These are phyloP conservation scores for Phaeosphaeria sp. DNA, from an alignment of 2,329 filamentous ascomycete species.

Conservation along the genomic window DNA sequence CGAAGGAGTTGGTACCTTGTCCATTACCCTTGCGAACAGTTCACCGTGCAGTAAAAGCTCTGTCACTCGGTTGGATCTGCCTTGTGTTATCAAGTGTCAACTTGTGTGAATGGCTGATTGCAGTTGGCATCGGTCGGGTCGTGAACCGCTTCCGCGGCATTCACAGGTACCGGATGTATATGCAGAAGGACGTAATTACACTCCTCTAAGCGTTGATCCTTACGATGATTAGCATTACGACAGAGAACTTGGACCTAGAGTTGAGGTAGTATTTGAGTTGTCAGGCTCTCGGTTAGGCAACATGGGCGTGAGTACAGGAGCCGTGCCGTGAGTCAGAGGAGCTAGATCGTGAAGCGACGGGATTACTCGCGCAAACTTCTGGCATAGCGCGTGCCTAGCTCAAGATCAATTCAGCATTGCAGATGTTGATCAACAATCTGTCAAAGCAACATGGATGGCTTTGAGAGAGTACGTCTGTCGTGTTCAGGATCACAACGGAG, in stretches of 20 bases:
- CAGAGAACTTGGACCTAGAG: neutral
- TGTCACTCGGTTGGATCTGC: neutral
- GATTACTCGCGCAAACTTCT: neutral
- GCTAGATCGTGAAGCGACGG: neutral
- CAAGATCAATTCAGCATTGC: neutral
- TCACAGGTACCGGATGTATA: neutral
- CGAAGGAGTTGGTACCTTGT: neutral
- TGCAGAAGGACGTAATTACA: neutral
- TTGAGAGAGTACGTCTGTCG: too few species aligned
- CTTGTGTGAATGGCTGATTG: neutral
- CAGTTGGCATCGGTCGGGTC: neutral
- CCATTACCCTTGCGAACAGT: constrained; percentile 2
- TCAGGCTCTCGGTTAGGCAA: neutral
- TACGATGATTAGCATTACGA: neutral
- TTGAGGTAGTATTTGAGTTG: neutral
- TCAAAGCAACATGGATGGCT: too few species aligned
- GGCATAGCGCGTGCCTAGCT: neutral
- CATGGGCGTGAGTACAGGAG: neutral
- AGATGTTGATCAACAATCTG: neutral
- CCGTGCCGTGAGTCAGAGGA: neutral
- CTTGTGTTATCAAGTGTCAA: neutral
- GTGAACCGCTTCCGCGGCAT: constrained; percentile 1
- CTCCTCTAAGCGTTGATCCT: neutral
- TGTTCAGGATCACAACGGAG: too few species aligned
- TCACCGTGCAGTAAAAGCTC: constrained; percentile 1